A percentile compares a stretch with the other conserved stretches of the same genome.
Evolutionary conservation across 148 eudicot genomes (phyloP).

Genomic region (Rhododendron simsii): DNA sequence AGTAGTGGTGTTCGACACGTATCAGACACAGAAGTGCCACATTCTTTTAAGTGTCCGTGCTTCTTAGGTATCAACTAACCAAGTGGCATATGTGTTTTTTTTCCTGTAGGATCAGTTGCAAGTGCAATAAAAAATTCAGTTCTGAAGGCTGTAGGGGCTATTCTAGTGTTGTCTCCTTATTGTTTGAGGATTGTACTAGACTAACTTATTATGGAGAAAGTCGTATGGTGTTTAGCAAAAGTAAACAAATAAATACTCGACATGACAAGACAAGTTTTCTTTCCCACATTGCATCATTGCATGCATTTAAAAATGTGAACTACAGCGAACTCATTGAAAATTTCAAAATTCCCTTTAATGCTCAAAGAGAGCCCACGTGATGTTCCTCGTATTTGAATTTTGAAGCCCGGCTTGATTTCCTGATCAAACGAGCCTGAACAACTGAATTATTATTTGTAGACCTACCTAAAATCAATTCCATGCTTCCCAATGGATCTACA

Average conservation of each 20-base stretch:
- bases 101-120: background rate
- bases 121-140: background rate
- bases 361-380: background rate
- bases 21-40: background rate
- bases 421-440: background rate
- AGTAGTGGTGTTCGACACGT: background rate
- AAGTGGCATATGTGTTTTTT: background rate
- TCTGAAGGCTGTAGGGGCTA: background rate
- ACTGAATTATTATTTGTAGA: background rate
- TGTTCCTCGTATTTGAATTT: background rate
- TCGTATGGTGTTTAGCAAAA: background rate
- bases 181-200: background rate
- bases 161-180: background rate
- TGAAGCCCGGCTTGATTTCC: background rate
- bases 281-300: background rate
- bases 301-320: background rate
- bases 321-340: background rate
- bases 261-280: background rate
- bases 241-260: background rate
- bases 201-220: background rate
- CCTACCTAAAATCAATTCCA: background rate
- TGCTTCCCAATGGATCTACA: background rate
- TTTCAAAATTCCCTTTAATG: background rate
- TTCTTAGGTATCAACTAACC: background rate
- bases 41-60: background rate